Conservation (phyloP, 148 eudicot genomes). For the Hydrangea macrophylla region DNA sequence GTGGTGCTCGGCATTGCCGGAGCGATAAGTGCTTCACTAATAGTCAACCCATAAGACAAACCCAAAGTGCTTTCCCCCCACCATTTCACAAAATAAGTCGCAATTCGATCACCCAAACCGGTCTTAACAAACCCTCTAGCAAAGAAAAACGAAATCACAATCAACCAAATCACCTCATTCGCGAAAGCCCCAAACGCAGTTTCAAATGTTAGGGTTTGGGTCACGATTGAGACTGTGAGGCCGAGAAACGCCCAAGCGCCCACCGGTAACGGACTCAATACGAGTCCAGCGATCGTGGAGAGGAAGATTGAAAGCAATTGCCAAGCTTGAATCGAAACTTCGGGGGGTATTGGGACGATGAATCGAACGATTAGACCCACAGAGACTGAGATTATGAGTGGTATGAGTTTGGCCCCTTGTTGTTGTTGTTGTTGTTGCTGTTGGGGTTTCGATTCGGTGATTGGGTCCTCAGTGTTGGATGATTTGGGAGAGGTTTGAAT, state of each 20-base stretch:
- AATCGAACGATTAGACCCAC: conserved; percentile 59
- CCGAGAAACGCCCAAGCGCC: conserved; percentile 89
- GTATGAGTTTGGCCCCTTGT: conserved; percentile 63
- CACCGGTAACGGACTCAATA: conserved; percentile 75
- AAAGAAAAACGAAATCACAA: conserved; percentile 88
- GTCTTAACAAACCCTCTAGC: conserved; percentile 91
- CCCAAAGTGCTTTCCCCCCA: conserved; percentile 81
- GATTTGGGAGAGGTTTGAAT: background rate
- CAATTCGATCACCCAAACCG: conserved; percentile 81
- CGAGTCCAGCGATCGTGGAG: conserved; percentile 81
- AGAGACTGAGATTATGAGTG: conserved; percentile 53
- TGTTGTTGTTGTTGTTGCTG: too few species aligned
- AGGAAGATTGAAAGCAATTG: conserved; percentile 73
- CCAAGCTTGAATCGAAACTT: conserved; percentile 73
- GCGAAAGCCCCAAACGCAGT: conserved; percentile 80
- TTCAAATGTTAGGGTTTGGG: conserved; percentile 54
- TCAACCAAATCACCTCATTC: conserved; percentile 87
- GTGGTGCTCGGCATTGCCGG: conserved; percentile 99
- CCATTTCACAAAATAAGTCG: conserved; percentile 87
- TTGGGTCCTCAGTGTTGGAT: background rate
- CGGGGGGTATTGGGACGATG: conserved; percentile 53
- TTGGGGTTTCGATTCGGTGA: background rate
- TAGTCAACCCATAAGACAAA: conserved; percentile 74
- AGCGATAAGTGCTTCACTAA: conserved; percentile 82
- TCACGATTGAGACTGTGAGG: conserved; percentile 55